A percentile compares a stretch with the other conserved stretches of the same genome.
Evolutionary conservation across 495 filamentous ascomycete genomes (phyloP).

Genomic region (Xylaria intraflava): DNA sequence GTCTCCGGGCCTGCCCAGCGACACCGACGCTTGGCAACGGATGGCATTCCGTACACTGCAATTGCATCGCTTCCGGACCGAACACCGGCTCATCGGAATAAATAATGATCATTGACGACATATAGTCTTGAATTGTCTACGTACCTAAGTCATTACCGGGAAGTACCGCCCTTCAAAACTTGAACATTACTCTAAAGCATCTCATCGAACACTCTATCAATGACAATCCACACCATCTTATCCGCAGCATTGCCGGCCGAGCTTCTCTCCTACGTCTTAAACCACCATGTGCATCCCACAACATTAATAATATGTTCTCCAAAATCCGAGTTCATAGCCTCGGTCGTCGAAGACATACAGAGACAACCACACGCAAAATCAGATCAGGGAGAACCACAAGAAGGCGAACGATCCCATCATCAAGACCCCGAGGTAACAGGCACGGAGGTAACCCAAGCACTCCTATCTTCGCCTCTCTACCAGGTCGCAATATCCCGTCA

Average conservation of each 20-base stretch:
- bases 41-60: too few species aligned
- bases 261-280: conserved; percentile 58
- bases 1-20: too few species aligned
- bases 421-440: neutral
- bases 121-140: too few species aligned
- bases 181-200: neutral
- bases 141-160: too few species aligned
- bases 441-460: conserved; percentile 11
- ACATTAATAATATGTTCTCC: conserved; percentile 66
- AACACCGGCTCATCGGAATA: too few species aligned
- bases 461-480: conserved; percentile 60
- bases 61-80: too few species aligned
- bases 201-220: neutral
- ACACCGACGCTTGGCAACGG: too few species aligned
- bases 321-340: conserved; percentile 54
- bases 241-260: conserved; percentile 48
- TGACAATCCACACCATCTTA: conserved; percentile 37
- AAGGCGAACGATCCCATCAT: conserved; percentile 2
- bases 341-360: conserved; percentile 31
- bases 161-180: too few species aligned
- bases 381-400: neutral
- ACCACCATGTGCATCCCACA: conserved; percentile 46
- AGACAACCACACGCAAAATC: neutral
- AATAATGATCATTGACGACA: too few species aligned
- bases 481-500: conserved; percentile 60